Base-by-base conservation (phyloP, 1,284 basidiomycete species). In the Mycena sp. region DNA sequence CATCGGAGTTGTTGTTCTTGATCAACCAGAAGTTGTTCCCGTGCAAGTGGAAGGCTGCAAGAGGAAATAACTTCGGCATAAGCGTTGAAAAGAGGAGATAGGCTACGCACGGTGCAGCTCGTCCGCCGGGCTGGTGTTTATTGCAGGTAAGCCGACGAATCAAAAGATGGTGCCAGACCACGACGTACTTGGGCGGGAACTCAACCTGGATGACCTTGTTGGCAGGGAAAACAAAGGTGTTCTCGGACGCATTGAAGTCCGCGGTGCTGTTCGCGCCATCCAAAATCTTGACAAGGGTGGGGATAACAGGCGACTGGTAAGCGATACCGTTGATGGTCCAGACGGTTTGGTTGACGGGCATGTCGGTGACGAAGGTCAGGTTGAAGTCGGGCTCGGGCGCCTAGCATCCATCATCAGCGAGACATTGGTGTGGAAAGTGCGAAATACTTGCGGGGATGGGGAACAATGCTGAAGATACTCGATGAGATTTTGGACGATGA, bases 151-250 rank as follows among this genome's bases (percentile, higher is more conserved):
- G n/a, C n/a, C n/a, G n/a, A n/a, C n/a, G n/a, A n/a, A 54, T 54
- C 11, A 2, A 6, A 5, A 54, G 19, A 12, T 54, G 29, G 26
- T n/a, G 38, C 14, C 19, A 17, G 6, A 17, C 19, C 38, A 5
- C 38, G 38, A 40, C 19, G 29, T 32, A 30, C 29, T 28, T 21
- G n/a, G 25, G 25, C 17, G 32, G 30, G 23, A 50, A 50, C 5
- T 45, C 16, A 28, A 45, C 25, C 26, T 45, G 7, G 16, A 58
- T 21, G 29, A 26, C 26, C 46, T 70, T 71, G 43, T 69, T 59
- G 1, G 59, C 38, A 29, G 71, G 71, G 48, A 73, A 65, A 23
- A 73, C 50, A 37, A 72, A 73, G 1, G 72, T 73, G 40, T 73
- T 73, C 59, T 73, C 72, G n/a, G 67, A 64, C 28, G 44, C 45